phyloP scores from a whole-genome alignment of 1,284 basidiomycete species.

The Golubevia sp. region DNA sequence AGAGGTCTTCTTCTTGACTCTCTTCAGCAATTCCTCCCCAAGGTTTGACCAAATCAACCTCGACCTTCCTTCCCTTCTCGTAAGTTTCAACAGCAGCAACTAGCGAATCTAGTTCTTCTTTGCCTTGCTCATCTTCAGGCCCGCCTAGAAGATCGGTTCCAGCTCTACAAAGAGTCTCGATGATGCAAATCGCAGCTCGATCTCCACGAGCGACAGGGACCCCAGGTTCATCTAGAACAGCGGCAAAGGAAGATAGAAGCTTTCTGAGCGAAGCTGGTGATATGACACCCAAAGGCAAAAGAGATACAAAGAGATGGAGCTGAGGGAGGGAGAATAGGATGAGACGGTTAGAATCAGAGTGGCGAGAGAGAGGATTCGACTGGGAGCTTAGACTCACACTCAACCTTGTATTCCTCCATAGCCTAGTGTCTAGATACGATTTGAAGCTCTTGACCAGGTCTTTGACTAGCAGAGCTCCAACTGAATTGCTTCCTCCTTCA shows the following conservation, averaged over 20 bases:
- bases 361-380: neutral
- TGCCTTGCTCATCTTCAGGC: conserved; percentile 6
- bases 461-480: conserved; percentile 41
- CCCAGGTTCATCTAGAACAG: conserved; percentile 85
- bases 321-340: neutral
- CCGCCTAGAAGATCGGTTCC: conserved; percentile 33
- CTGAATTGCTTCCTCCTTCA: conserved; percentile 1
- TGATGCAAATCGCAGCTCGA: conserved; percentile 80
- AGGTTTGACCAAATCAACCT: conserved; percentile 30
- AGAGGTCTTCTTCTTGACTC: conserved; percentile 11
- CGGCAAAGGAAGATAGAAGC: conserved; percentile 78
- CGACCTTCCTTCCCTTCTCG: conserved; percentile 29
- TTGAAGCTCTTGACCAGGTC: conserved; percentile 51
- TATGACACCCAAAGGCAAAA: conserved; percentile 70
- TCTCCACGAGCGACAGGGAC: conserved; percentile 84
- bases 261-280: conserved; percentile 75
- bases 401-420: conserved; percentile 54
- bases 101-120: conserved; percentile 37
- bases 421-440: conserved; percentile 43
- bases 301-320: conserved; percentile 42
- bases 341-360: neutral
- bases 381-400: conserved; percentile 13
- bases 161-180: conserved; percentile 71
- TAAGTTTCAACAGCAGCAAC: conserved; percentile 40
- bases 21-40: conserved; percentile 19